Base-by-base conservation (phyloP, 2,329 filamentous ascomycete species). In the Trichoderma lentiforme region DNA sequence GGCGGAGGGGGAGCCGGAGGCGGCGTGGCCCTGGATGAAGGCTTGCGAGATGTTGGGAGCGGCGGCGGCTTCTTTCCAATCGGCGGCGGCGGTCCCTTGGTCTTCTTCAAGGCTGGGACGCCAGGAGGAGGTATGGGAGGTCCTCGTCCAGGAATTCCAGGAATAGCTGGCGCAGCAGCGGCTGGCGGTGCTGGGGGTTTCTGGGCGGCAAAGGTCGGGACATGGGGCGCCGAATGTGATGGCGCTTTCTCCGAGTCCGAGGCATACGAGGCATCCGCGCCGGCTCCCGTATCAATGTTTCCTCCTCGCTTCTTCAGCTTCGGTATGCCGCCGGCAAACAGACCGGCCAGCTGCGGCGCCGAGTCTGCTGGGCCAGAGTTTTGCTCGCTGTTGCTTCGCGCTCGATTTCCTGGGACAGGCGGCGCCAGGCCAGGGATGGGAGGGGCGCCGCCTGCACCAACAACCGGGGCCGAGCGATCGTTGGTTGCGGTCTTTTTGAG, bases 251-350 rank as follows among this genome's bases (percentile, higher is more conserved):
- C 94, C n/a, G 92, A 89, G 79, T 97, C 95, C 72, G 93, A 95
- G 68, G 92, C 83, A 79, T 95, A 95, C 73, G 93, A 90, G 36
- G 93, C 89, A 74, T 90, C 90, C 74, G 77, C 72, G 51, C 77
- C 79, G 9, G 82, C 82, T 71, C 86, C 93, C 1, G 93, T 95
- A 81, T 94, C 88, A 72, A 95, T 85, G 51, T 92, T 92, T 62
- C 93, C 95, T 71, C 94, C 92, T 3, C 91, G 88, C 84, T 97
- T 98, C 81, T 93, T 93, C 78, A 99, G 81, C 83, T 98, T 98
- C 3, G 96, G 96, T 89, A 98, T 98, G 47, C 95, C 96, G 43
- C 94, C 95, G 1, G 93, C 94, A 79, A 99, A 97, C 30, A 99
- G 82, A 1, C 96, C 96, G 34, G 86, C 95, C 12, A 98, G 82